Evolutionary conservation across 768 basidiomycete species (phyloP).

Genomic region (Lentinula guzmanii): DNA sequence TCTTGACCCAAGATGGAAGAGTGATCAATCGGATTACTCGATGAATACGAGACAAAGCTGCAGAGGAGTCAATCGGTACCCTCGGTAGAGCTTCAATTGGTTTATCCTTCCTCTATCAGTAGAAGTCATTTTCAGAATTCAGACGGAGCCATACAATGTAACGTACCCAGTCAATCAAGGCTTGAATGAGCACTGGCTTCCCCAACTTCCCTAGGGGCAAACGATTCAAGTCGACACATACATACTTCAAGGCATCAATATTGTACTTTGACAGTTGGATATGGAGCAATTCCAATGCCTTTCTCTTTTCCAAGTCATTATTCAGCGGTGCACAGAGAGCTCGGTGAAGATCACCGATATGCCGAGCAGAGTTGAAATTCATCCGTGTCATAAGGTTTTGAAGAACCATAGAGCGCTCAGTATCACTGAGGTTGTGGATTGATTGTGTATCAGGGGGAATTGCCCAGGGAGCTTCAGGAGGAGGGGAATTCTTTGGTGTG

Average conservation of each 20-base stretch:
- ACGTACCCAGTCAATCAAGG: neutral
- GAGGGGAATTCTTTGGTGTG: no score
- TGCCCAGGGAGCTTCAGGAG: no score
- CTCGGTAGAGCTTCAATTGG: neutral
- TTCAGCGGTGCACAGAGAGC: neutral
- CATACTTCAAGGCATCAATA: neutral
- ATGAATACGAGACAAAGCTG: neutral
- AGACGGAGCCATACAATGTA: no score
- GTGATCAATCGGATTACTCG: neutral
- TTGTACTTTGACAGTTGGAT: no score
- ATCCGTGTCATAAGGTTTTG: no score
- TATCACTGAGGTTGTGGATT: no score
- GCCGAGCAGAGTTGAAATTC: no score
- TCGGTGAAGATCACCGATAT: neutral
- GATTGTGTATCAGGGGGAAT: no score
- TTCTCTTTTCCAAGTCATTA: neutral
- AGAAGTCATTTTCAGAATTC: no score
- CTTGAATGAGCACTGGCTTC: neutral
- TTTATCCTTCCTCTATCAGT: neutral
- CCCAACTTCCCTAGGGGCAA: neutral
- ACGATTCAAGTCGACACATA: neutral
- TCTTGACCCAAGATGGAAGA: slow-evolving; percentile 2
- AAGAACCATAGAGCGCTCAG: no score
- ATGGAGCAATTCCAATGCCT: no score
- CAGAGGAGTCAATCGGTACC: neutral